Conservation (phyloP, 106 monocot species). For the Gastrodia elata region DNA sequence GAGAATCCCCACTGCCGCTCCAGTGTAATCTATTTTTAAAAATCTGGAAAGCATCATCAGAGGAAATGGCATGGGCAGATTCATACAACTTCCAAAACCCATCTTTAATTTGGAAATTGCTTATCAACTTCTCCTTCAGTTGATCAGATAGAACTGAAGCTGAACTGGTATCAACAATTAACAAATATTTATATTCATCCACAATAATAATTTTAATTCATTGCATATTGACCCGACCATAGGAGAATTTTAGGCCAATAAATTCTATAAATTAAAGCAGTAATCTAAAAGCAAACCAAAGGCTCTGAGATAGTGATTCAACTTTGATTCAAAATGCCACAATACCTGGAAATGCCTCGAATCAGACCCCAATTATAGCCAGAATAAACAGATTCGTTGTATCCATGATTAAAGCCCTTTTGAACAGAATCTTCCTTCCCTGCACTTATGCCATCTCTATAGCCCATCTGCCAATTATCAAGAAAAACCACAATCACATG, state of each 20-base stretch:
- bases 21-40: constrained; percentile 11
- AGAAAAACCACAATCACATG: constrained; percentile 7
- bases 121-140: constrained; percentile 43
- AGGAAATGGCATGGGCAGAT: constrained; percentile 13
- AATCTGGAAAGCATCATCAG: constrained; percentile 13
- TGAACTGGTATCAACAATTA: constrained; percentile 22
- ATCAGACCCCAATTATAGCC: constrained; percentile 70
- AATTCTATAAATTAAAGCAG: no score
- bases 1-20: background rate
- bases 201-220: no score
- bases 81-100: constrained; percentile 25
- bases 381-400: constrained; percentile 44
- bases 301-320: background rate
- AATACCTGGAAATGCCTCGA: constrained; percentile 62
- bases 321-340: background rate
- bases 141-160: constrained; percentile 38
- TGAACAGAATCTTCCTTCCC: constrained; percentile 82
- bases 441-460: constrained; percentile 65
- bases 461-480: constrained; percentile 54
- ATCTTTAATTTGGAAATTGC: constrained; percentile 20
- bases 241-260: no score
- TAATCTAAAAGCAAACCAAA: background rate
- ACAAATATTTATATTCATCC: background rate
- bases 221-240: no score
- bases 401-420: constrained; percentile 78